Evolutionary conservation across 116 monocot genomes (phyloP), one percentile per base, ranked within the genome.

Genomic region (Thalassia testudinum): DNA sequence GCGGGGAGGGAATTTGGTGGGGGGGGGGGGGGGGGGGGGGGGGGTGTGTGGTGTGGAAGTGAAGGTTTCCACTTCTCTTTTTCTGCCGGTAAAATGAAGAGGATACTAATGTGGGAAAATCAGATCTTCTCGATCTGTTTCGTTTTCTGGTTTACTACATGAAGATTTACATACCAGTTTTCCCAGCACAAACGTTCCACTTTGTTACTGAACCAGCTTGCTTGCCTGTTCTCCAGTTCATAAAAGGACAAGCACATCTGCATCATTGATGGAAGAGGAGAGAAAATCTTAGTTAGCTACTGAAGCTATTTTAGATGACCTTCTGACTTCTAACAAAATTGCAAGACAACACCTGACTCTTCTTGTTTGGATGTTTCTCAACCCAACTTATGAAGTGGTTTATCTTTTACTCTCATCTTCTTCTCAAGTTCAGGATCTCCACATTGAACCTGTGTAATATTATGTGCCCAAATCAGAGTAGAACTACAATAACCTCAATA

Each of bases 241-340:
- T 77, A 89, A 66, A 89, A 99, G 27, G 99, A 99, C 16, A 99
- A 57, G 34, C 74, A 80, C 27, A 99, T 53, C 99, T 99, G 75
- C 60, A 63, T 7, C 27, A 56, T 27, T 45, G 10, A 34, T 34
- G 30, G 30, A 34, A 3, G 30, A 10, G 10, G 30, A 34, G 10
- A 34, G 30, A 10, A 5, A 3, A 34, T 34, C 30, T 34, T 34
- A 34, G 30, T 34, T 3, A 34, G 10, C 30, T 10, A 10, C 3
- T 5, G 10, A 5, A 34, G 3, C 30, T 5, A 34, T 34, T 34
- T 34, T n/a, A n/a, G n/a, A n/a, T n/a, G n/a, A n/a, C n/a, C n/a
- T n/a, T n/a, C n/a, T n/a, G n/a, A n/a, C n/a, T n/a, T n/a, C n/a
- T n/a, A n/a, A n/a, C n/a, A n/a, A n/a, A n/a, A n/a, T n/a, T n/a